Base-by-base conservation (phyloP, 257 asterid species). In the Penstemon newberryi region DNA sequence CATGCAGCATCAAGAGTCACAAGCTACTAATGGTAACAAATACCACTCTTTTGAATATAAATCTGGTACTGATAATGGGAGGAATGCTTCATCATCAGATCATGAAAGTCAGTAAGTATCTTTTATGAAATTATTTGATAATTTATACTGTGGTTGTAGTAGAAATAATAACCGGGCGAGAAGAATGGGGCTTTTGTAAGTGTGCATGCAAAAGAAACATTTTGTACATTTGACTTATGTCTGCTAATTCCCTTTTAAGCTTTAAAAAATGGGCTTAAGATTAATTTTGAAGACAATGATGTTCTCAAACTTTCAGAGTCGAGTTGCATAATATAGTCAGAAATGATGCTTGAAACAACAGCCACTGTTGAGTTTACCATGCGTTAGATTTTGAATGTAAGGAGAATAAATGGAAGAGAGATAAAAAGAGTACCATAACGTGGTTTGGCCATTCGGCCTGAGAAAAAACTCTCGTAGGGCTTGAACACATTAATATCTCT, bases 81-180 rank as follows among this genome's bases (percentile, higher is more conserved):
- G 85, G 77, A 89, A 81, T 63, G 77, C 83, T 76, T 91, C 95
- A 63, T 87, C 96, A 56, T 87, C 96, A 47, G 95, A 91, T 71
- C 91, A 54, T 69, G 98, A 89, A 71, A 87, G 91, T 76, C 91
- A 85, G 98, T 91, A 85, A 91, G 95, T 87, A 63, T 57, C 65
- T 56, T 67, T 61, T 51, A 45, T 55, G 12, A 18, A 51, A 25
- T 19, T 44, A 13, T 60, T 42, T 0, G 54, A 59, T 43, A 70
- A 15, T 19, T 61, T 50, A 12, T 18, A n/a, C 5, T 15, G 52
- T 33, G 42, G 63, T 47, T 71, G 55, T 13, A 8, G 56, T 19
- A 63, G 44, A 45, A 62, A 49, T 49, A 9, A 49, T 49, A 13
- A 25, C 1, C 33, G 33, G 33, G 33, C 12, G 7, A 5, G 10